Evolutionary conservation across 129 eudicot genomes (phyloP), one percentile per base, ranked within the genome.

Genomic region (Artemisia argyi): DNA sequence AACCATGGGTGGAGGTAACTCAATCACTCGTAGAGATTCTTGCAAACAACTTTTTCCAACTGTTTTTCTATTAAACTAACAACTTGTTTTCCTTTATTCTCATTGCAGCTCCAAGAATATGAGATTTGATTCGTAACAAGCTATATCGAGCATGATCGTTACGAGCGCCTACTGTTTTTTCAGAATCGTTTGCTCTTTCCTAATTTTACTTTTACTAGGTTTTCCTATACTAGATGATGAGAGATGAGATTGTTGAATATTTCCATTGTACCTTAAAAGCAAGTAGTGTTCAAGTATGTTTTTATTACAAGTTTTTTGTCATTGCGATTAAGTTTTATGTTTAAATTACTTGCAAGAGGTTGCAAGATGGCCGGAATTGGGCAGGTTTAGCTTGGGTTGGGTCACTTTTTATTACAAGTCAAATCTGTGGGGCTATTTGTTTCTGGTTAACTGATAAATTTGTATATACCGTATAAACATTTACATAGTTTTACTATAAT

Each of bases 1-100:
- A 70, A 94, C 98, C 30, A 90, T 94, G 80, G 98, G 98, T 73
- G 98, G 98, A 85, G 98, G 98, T 94, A 93, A 0, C 46, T 42
- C 49, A 66, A 57, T 59, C 59, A 13, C 30, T 11, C 35, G 26
- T 61, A 26, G 0, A 16, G 49, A n/a, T 48, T 60, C 18, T 7
- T 12, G 42, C 78, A n/a, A 7, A 62, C 71, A 10, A 26, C 11
- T 8, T 8, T 73, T 61, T 61, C 12, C 7, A 46, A 60, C 47
- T 3, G 7, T 56, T 61, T 1, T 39, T 63, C 13, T 51, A 11
- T 17, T 11, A 12, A 44, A 44, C 13, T 72, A 61, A 44, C 48
- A 15, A 32, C 8, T 15, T 18, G 1, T 17, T n/a, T 49, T 32
- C 48, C 12, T 5, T 16, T 57, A 3, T 44, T 58, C 47, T 65